Evolutionary conservation across 2,329 filamentous ascomycete genomes (phyloP), one percentile per base, ranked within the genome.

Genomic region (Zelopaecilomyces penicillatus): DNA sequence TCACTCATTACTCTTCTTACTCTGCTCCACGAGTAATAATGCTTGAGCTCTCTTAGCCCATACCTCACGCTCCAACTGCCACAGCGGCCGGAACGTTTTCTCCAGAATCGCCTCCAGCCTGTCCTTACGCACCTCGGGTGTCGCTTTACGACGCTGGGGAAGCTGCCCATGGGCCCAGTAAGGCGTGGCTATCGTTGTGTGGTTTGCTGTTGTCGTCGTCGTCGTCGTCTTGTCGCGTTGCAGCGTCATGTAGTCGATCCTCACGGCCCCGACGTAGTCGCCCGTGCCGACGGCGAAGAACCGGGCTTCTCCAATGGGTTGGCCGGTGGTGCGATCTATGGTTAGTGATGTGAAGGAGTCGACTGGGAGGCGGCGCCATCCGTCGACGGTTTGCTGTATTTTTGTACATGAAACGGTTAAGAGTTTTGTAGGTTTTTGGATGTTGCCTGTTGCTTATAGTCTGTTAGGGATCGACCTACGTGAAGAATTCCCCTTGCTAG

Each of bases 41-140:
- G 27, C 41, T 11, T 46, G 41, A 5, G 45, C 48, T 34, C 45
- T 42, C 5, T 41, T 28, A 19, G 44, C 49, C 87, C 89, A 95
- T 30, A 83, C 88, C 46, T 73, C 70, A 55, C 70, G 70, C 68
- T 95, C 90, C 38, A 95, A 63, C 33, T 53, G 53, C 54, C 75
- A 70, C 3, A 90, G 76, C 35, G 67, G 64, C n/a, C 63, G 59
- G 39, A 83, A 69, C 43, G 93, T 79, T 47, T 64, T 65, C 40
- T 53, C 53, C 58, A 73, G 77, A 27, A 77, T 76, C 41, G 73
- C 66, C 7, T 46, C 34, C 7, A 49, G 33, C 5, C 41, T 34
- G 30, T 41, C 39, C 39, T 28, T 43, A n/a, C 30, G 32, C 8
- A 27, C 29, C 34, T 46, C 44, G 6, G 35, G 28, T 7, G 37